These are phyloP conservation scores for Acacia confusa DNA, from an alignment of 306 rosid species.

Conservation along the genomic window DNA sequence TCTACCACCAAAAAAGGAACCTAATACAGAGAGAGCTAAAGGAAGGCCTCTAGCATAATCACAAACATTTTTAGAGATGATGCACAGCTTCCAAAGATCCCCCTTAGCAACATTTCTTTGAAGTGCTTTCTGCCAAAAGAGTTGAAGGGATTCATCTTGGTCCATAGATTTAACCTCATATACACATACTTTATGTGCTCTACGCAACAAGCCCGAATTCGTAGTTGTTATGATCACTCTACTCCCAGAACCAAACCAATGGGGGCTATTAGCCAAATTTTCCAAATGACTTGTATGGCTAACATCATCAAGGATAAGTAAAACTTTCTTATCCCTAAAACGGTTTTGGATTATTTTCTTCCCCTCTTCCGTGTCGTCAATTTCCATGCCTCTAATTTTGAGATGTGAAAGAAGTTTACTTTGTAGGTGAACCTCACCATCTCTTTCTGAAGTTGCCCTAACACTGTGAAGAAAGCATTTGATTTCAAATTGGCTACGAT, in stretches of 20 bases:
- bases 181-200: background rate
- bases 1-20: no score
- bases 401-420: background rate
- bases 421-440: background rate
- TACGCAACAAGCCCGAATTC: background rate
- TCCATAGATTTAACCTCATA: background rate
- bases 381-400: background rate
- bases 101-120: background rate
- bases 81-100: no score
- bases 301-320: background rate
- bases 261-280: background rate
- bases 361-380: background rate
- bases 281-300: background rate
- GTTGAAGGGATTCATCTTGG: background rate
- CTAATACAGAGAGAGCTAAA: no score
- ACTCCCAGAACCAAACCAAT: background rate
- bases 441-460: background rate
- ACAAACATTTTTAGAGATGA: no score
- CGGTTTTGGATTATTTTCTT: background rate
- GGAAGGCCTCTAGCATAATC: no score
- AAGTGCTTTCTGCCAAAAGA: background rate
- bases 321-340: no score
- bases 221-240: background rate
- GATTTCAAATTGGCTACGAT: background rate
- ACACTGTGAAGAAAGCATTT: background rate